These are phyloP conservation scores for Oehlia diaphana DNA, from an alignment of 192 early-diverging fungal genomes.

Conservation along the genomic window DNA sequence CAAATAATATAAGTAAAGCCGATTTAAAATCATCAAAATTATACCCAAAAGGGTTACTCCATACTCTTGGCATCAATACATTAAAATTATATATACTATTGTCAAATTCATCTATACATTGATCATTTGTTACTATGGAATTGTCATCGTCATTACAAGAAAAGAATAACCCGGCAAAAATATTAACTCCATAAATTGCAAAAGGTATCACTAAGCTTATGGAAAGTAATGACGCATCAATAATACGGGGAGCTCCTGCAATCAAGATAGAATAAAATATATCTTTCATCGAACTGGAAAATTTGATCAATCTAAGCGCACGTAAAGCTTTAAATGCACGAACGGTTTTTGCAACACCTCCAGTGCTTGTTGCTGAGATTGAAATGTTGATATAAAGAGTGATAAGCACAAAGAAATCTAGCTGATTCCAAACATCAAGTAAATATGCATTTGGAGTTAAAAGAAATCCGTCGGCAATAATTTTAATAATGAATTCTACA, in stretches of 20 bases:
- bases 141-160: constrained; percentile 48
- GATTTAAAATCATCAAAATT: constrained; percentile 60
- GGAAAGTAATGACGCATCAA: constrained; percentile 51
- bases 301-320: constrained; percentile 58
- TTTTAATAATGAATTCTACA: constrained; percentile 52
- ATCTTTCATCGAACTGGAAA: constrained; percentile 50
- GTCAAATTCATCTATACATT: constrained; percentile 40
- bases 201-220: constrained; percentile 57
- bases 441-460: constrained; percentile 64
- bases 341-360: constrained; percentile 47
- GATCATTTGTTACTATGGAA: constrained; percentile 14
- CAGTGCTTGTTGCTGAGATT: constrained; percentile 37
- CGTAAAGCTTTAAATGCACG: constrained; percentile 59
- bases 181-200: constrained; percentile 50
- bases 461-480: constrained; percentile 61
- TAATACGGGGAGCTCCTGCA: constrained; percentile 54
- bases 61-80: constrained; percentile 51
- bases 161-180: constrained; percentile 55
- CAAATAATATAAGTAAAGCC: constrained; percentile 57
- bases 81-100: constrained; percentile 16
- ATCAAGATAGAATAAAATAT: constrained; percentile 59
- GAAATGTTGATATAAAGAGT: constrained; percentile 53
- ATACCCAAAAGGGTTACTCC: constrained; percentile 58
- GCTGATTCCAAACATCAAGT: constrained; percentile 55
- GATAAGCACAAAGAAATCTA: constrained; percentile 58